Base-by-base conservation (phyloP, 2,329 filamentous ascomycete species). In the Cytospora chrysosperma region DNA sequence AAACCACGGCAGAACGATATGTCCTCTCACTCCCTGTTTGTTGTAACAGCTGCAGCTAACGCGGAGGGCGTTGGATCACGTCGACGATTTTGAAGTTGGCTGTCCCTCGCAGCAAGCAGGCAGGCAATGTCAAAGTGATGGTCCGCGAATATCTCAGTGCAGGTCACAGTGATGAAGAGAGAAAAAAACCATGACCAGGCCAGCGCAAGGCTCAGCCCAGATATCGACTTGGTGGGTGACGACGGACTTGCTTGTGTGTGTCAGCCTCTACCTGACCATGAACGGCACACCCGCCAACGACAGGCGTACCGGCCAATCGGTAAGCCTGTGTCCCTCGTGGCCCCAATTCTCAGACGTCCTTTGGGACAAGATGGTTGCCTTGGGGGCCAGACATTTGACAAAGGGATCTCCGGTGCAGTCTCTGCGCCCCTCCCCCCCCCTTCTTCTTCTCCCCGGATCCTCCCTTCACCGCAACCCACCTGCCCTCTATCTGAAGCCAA, bases 241-340 rank as follows among this genome's bases (percentile, higher is more conserved):
- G n/a, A 24, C 43, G 43, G n/a, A 24, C n/a, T 47, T 24, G 8
- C 1, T 12, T 1, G n/a, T 24, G n/a, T 21, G 4, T 15, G 3
- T 7, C 37, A n/a, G 9, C 28, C 28, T 30, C 10, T 34, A 10
- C 30, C 30, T 15, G 32, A 3, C 32, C 12, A 34, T 8, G 8
- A 32, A 32, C 30, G 30, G 12, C 30, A 32, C 27, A 19, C 17
- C 7, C 37, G 19, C 32, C 24, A 43, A n/a, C 49, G 40, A 47
- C 43, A 37, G 21, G 47, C 32, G 47, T 51, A 59, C 56, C 56
- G 49, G 21, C n/a, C 56, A 40, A 43, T 32, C 56, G 56, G 56
- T 59, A 59, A 12, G 21, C 27, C n/a, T n/a, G n/a, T 47, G 26
- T 26, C 24, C 28, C n/a, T 21, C 28, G 30, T 50, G 40, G 21